Conservation (phyloP, 306 rosid genomes). For the Gillenia trifoliata region DNA sequence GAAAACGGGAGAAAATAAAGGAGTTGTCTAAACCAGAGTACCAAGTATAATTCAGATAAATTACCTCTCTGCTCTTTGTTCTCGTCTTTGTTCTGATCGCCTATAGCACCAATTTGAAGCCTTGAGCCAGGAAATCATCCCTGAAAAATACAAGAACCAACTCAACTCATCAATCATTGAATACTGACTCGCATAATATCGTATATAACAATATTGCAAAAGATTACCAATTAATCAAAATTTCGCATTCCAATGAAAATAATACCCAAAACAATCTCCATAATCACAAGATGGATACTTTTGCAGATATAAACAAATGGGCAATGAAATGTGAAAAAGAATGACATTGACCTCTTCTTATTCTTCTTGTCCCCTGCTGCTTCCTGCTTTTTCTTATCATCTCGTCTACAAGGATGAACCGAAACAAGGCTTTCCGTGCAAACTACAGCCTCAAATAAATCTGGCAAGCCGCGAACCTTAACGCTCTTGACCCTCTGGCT, state of each 20-base stretch:
- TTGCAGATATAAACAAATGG: not conserved
- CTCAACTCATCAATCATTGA: constrained; percentile 4
- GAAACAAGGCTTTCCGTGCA: constrained; percentile 52
- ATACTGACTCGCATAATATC: not conserved
- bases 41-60: not conserved
- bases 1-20: not conserved
- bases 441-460: constrained; percentile 37
- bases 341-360: constrained; percentile 38
- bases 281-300: not conserved
- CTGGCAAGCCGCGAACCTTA: constrained; percentile 35
- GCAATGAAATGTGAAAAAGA: not conserved
- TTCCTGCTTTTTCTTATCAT: constrained; percentile 7
- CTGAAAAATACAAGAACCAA: constrained; percentile 8
- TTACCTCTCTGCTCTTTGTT: not conserved
- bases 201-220: not conserved
- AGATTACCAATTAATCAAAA: not conserved
- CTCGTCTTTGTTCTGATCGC: not conserved
- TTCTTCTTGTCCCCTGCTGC: constrained; percentile 12
- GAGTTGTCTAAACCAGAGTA: not conserved
- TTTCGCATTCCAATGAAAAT: not conserved
- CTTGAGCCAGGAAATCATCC: constrained; percentile 42
- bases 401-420: constrained; percentile 20
- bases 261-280: not conserved
- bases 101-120: constrained; percentile 40
- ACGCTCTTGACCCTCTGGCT: constrained; percentile 13